Conservation (phyloP, 176 grass and related monocot genomes). For the Oryza australiensis region DNA sequence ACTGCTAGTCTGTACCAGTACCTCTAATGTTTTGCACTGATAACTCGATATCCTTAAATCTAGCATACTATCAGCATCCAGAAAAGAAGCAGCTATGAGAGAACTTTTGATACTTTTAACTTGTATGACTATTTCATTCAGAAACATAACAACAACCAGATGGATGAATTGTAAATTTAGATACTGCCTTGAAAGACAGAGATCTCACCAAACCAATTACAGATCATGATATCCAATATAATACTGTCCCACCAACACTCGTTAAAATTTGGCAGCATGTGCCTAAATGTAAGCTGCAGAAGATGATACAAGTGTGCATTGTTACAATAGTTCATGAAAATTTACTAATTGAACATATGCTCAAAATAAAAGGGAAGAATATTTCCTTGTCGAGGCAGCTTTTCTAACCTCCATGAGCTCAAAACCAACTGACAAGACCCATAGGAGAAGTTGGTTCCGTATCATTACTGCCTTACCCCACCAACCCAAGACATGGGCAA, state of each 20-base stretch:
- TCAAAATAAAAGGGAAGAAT: background rate
- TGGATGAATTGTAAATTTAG: background rate
- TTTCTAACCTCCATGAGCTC: conserved; percentile 78
- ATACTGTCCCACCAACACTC: conserved; percentile 99
- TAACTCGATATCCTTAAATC: no score
- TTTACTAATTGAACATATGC: background rate
- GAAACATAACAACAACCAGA: background rate
- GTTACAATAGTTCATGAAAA: conserved; percentile 9
- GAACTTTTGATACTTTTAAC: no score
- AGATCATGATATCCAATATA: conserved; percentile 84
- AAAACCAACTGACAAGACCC: conserved; percentile 86
- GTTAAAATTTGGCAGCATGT: conserved; percentile 99
- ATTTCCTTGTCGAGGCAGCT: conserved; percentile 17
- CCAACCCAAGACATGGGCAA: conserved; percentile 88
- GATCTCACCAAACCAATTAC: conserved; percentile 92
- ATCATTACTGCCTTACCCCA: conserved; percentile 98
- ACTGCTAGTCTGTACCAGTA: no score
- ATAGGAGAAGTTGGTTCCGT: conserved; percentile 82
- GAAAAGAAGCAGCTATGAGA: no score
- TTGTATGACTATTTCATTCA: no score
- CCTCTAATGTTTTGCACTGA: no score
- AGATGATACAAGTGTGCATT: conserved; percentile 17
- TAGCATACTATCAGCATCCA: no score
- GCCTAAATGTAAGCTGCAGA: conserved; percentile 90
- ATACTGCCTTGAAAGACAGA: no score